Percentiles rank a stretch among this genome's conserved stretches.
phyloP scores from a whole-genome alignment of 768 basidiomycete species.

The Suillus bovinus region DNA sequence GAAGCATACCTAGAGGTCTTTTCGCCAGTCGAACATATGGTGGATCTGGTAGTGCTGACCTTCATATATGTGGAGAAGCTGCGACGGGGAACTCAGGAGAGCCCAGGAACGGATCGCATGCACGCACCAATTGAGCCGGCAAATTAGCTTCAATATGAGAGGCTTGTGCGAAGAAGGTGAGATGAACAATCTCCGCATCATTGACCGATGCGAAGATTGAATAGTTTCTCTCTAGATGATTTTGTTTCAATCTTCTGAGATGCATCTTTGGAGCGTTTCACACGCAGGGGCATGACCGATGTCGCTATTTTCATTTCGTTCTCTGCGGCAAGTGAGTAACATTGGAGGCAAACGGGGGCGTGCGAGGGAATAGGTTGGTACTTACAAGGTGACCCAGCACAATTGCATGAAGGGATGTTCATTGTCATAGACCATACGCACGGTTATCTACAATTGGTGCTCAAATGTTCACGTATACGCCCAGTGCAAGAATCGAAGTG shows the following conservation, averaged over 20 bases:
- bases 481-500: neutral
- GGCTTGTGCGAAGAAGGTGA: neutral
- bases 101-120: conserved; percentile 5
- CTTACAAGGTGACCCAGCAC: neutral
- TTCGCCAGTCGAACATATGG: conserved; percentile 22
- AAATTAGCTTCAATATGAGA: conserved; percentile 5
- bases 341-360: neutral
- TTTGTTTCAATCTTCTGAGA: neutral
- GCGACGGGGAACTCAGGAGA: conserved; percentile 16
- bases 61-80: conserved; percentile 32
- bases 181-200: neutral
- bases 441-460: neutral
- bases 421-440: neutral
- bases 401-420: neutral
- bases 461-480: neutral
- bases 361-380: neutral
- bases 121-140: conserved; percentile 8
- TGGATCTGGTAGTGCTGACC: conserved; percentile 32
- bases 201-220: no score
- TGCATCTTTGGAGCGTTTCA: no score
- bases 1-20: conserved; percentile 27
- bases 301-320: neutral
- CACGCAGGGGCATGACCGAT: neutral
- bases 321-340: neutral
- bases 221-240: neutral